Percentiles rank a stretch among this genome's conserved stretches.
Evolutionary conservation across 768 basidiomycete species (phyloP).

Genomic region (Coprinopsis cinerea): DNA sequence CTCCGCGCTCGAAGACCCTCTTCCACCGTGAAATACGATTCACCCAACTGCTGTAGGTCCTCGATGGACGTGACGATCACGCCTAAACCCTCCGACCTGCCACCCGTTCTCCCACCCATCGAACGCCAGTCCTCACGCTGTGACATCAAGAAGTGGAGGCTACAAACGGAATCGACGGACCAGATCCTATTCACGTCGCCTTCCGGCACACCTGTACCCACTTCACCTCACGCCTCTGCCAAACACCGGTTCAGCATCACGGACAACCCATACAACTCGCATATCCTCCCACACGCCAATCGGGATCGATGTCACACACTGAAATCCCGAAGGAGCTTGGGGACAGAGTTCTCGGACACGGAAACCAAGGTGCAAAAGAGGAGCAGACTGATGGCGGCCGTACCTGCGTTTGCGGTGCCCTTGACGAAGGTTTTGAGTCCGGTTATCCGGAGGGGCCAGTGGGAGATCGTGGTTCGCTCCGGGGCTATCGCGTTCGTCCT

Average conservation of each 20-base stretch:
- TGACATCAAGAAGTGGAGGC: constrained; percentile 32
- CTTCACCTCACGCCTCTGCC: no score
- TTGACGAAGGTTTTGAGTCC: constrained; percentile 66
- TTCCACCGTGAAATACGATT: not conserved
- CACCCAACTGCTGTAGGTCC: not conserved
- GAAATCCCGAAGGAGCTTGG: constrained; percentile 5
- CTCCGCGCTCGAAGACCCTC: not conserved
- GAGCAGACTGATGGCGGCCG: constrained; percentile 42
- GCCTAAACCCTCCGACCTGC: not conserved
- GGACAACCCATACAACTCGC: constrained; percentile 7
- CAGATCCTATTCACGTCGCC: constrained; percentile 2
- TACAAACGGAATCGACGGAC: constrained; percentile 23
- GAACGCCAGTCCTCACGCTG: constrained; percentile 40
- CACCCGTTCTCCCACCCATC: constrained; percentile 14
- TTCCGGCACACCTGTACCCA: constrained; percentile 2
- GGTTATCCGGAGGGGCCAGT: constrained; percentile 71
- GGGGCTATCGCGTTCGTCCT: constrained; percentile 40
- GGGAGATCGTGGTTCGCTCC: constrained; percentile 75
- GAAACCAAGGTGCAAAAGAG: constrained; percentile 27
- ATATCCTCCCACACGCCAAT: no score
- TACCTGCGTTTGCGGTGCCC: constrained; percentile 68
- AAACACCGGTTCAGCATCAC: no score
- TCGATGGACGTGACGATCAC: no score
- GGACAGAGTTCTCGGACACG: constrained; percentile 11
- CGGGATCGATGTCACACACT: no score